These are phyloP conservation scores for Aspergillus aculeatinus DNA, from an alignment of 2,329 filamentous ascomycete species.

Conservation along the genomic window DNA sequence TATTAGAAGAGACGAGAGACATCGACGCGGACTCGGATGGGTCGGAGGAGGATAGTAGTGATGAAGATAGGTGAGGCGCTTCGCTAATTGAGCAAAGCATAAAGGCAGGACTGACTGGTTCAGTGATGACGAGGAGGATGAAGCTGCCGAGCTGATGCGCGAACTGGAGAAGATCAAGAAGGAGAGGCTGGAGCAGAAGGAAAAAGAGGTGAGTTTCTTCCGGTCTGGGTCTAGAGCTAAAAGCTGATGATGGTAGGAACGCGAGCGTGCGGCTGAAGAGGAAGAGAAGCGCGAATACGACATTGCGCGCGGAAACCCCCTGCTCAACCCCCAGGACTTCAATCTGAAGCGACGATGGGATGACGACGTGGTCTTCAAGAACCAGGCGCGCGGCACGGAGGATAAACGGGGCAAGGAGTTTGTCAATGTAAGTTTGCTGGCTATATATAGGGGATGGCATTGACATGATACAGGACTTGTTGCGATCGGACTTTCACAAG, in stretches of 20 bases:
- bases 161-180: constrained; percentile 93
- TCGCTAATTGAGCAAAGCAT: background rate
- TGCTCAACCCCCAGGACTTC: constrained; percentile 85
- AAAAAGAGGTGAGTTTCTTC: constrained; percentile 59
- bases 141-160: constrained; percentile 83
- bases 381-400: constrained; percentile 92
- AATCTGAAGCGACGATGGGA: constrained; percentile 88
- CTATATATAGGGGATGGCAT: background rate
- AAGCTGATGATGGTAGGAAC: constrained; percentile 56
- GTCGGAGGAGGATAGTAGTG: constrained; percentile 58
- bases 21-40: constrained; percentile 79
- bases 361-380: constrained; percentile 98
- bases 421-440: constrained; percentile 71
- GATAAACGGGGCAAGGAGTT: constrained; percentile 93
- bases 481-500: constrained; percentile 96
- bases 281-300: constrained; percentile 81
- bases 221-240: background rate
- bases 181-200: constrained; percentile 76
- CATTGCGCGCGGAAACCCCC: constrained; percentile 87
- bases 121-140: constrained; percentile 73
- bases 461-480: constrained; percentile 62
- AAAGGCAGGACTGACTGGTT: constrained; percentile 30
- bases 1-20: constrained; percentile 83
- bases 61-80: constrained; percentile 56
- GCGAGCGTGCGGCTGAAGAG: constrained; percentile 75